phyloP scores from a whole-genome alignment of 768 basidiomycete species.

The Termitomyces sp. region DNA sequence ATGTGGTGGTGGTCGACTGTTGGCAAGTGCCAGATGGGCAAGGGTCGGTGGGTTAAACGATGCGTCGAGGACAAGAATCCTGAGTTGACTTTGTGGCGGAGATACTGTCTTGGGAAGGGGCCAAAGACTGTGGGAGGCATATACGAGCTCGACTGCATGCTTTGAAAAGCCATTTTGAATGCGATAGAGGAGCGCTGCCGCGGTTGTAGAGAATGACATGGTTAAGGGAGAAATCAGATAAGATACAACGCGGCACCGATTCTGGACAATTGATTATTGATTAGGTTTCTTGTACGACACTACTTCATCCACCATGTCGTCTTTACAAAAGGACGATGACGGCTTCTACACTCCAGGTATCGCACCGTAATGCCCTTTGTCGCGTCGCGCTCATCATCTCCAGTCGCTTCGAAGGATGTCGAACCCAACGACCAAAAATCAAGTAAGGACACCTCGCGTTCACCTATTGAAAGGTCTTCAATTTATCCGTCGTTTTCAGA shows the following conservation, averaged over 20 bases:
- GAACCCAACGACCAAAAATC: constrained; percentile 27
- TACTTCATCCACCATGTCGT: constrained; percentile 18
- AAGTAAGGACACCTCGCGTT: constrained; percentile 15
- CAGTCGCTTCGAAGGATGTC: constrained; percentile 17
- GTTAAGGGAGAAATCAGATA: constrained; percentile 13
- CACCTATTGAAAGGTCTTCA: background rate
- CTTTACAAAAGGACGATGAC: constrained; percentile 74
- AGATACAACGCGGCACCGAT: constrained; percentile 9
- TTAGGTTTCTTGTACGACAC: background rate
- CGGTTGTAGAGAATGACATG: background rate
- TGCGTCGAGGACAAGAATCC: constrained; percentile 51
- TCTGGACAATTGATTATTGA: background rate
- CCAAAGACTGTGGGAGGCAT: constrained; percentile 61
- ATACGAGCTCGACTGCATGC: constrained; percentile 56
- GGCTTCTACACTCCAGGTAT: constrained; percentile 73
- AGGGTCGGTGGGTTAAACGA: constrained; percentile 92
- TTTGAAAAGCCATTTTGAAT: constrained; percentile 42
- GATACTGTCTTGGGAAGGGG: constrained; percentile 40
- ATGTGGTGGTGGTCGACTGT: constrained; percentile 28
- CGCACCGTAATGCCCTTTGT: background rate
- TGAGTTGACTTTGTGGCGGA: constrained; percentile 2
- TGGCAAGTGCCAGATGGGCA: constrained; percentile 79
- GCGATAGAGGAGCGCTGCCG: constrained; percentile 25
- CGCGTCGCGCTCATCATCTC: background rate
- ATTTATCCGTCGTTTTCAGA: constrained; percentile 16